A percentile compares a stretch with the other conserved stretches of the same genome.
Conservation (phyloP, 305 asterid genomes). For the Solanum hybrid region DNA sequence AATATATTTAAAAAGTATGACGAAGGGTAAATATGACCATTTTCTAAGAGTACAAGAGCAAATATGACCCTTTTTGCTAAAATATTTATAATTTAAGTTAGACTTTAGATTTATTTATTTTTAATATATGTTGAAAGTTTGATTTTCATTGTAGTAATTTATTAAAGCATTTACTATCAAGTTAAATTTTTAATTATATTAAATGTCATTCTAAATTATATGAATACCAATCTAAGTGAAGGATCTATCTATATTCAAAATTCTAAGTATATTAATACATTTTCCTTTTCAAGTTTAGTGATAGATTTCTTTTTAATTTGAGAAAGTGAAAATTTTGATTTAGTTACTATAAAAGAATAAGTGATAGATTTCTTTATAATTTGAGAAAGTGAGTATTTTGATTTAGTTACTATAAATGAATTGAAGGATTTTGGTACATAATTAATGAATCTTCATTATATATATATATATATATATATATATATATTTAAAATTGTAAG, state of each 20-base stretch:
- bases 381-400: not conserved
- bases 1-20: too few relatives aligned
- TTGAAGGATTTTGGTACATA: not conserved
- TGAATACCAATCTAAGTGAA: not conserved
- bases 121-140: not conserved
- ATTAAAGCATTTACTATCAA: not conserved
- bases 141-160: not conserved
- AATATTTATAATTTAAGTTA: not conserved
- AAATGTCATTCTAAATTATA: not conserved
- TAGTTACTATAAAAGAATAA: not conserved
- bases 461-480: too few relatives aligned
- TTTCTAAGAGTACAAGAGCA: not conserved
- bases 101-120: not conserved
- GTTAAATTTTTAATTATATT: not conserved
- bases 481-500: too few relatives aligned
- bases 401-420: not conserved
- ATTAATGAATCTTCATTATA: not conserved
- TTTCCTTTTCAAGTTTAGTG: not conserved
- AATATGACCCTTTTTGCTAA: not conserved
- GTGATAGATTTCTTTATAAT: not conserved
- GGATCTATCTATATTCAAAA: not conserved
- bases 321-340: not conserved
- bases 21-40: not conserved
- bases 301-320: not conserved
- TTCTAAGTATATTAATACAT: not conserved